phyloP scores from a whole-genome alignment of 495 filamentous ascomycete genomes.

The Penicillium subrubescens region DNA sequence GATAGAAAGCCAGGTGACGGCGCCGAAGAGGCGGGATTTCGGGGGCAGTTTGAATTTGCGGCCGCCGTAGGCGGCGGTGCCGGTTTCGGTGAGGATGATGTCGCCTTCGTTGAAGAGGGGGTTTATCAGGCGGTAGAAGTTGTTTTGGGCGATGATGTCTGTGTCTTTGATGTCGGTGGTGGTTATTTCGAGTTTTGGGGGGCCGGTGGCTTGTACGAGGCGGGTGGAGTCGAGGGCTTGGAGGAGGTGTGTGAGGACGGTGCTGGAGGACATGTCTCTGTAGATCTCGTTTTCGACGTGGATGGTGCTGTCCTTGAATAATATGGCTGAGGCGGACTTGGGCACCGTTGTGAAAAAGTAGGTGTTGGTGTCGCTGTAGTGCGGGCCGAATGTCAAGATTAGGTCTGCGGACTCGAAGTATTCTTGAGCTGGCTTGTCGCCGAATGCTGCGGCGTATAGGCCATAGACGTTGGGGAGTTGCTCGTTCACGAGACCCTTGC shows the following conservation, averaged over 20 bases:
- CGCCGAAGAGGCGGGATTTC: constrained; percentile 34
- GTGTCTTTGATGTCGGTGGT: constrained; percentile 16
- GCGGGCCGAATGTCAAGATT: constrained; percentile 35
- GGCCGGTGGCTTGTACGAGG: constrained; percentile 16
- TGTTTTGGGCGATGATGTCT: constrained; percentile 30
- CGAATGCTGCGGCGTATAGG: constrained; percentile 34
- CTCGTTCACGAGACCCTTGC: constrained; percentile 45
- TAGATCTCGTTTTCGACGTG: constrained; percentile 32
- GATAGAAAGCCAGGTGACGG: constrained; percentile 46
- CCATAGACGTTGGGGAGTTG: constrained; percentile 37
- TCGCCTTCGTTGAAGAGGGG: constrained; percentile 37
- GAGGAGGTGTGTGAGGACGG: constrained; percentile 24
- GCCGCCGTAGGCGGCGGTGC: constrained; percentile 40
- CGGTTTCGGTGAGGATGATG: constrained; percentile 45
- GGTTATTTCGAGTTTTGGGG: constrained; percentile 15
- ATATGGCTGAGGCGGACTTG: constrained; percentile 27
- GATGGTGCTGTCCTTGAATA: constrained; percentile 31
- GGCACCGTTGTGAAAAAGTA: constrained; percentile 34
- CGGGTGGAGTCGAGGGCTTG: constrained; percentile 23
- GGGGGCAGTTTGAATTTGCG: constrained; percentile 33
- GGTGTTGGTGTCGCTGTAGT: constrained; percentile 43
- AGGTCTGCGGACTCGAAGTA: constrained; percentile 39
- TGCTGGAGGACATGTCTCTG: constrained; percentile 24
- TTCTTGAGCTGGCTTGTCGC: constrained; percentile 21
- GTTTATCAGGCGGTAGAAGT: constrained; percentile 36